Base-by-base conservation (phyloP, 2,329 filamentous ascomycete species). In the Aspergillus intermedius region DNA sequence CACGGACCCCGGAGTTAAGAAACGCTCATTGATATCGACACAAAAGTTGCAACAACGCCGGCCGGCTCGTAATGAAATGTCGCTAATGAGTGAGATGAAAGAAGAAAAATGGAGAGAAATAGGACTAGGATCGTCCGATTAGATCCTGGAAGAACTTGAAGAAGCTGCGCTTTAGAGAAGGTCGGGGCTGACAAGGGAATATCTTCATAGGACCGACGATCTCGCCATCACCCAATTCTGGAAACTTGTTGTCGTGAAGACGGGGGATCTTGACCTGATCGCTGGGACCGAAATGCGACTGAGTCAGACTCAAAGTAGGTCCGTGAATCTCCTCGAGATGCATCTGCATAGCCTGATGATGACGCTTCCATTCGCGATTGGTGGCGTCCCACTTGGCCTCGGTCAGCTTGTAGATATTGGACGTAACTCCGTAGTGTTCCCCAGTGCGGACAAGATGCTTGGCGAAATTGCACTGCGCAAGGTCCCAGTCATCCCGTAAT, bases 151-250 rank as follows among this genome's bases (percentile, higher is more conserved):
- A 62, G 53, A 74, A 70, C 48, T 65, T 68, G 60, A 74, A 62
- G 53, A 76, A 67, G 41, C 64, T 69, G 48, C 71, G 69, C 53
- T 73, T 70, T 43, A 68, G 57, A 6, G 68, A 68, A 21, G 61
- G 69, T 49, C 61, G 63, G 48, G 51, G 59, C 15, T 54, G 57
- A 6, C 63, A 63, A 2, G 69, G 70, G 5, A 66, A 71, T 30
- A 74, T 72, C n/a, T 66, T 81, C 91, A 96, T 95, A 5, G 91
- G 91, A 1, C 91, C 91, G 41, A 96, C 89, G 64, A 96, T 94
- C 67, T 95, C 91, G 59, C 91, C 86, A 60, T 95, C 90, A 46
- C 90, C 90, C 28, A 91, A 80, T 58, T 85, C 83, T 21, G 90
- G 90, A 61, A 95, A 96, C 68, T 96, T 95, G 62, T 87, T 86